Evolutionary conservation across 768 basidiomycete genomes (phyloP), one percentile per base, ranked within the genome.

Genomic region (Cystofilobasidium bisporidii): DNA sequence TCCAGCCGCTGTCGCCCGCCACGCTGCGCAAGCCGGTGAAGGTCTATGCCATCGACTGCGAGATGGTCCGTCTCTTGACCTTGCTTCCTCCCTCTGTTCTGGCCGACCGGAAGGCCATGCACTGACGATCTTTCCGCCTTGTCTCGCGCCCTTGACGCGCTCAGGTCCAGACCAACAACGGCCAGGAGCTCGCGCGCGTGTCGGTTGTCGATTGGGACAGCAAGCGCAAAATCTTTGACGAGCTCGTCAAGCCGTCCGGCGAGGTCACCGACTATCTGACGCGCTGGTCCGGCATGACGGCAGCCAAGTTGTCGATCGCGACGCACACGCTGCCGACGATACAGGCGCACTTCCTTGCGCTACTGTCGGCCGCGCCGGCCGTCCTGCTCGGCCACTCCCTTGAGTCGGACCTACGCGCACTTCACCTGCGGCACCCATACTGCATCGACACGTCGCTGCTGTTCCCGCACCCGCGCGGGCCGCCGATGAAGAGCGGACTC

Each of bases 41-140:
- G 55, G 82, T 94, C 30, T 86, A 88, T 64, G 89, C 90, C 0
- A 83, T 99, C 57, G 94, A 99, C 80, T 98, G 94, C 76, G 94
- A 97, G 76, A 97, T 97, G 94, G 93, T 90, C 69, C 63, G 83
- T n/a, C n/a, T n/a, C n/a, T n/a, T n/a, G n/a, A n/a, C n/a, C n/a
- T n/a, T n/a, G n/a, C n/a, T n/a, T n/a, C n/a, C n/a, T n/a, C n/a
- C n/a, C n/a, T n/a, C n/a, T n/a, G n/a, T n/a, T n/a, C n/a, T n/a
- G n/a, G n/a, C n/a, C n/a, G n/a, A n/a, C n/a, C n/a, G n/a, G n/a
- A n/a, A n/a, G n/a, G n/a, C n/a, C n/a, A n/a, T n/a, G n/a, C n/a
- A 73, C 4, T 15, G 15, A 15, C 18, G 41, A 33, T 2, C 12
- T 40, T 12, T 15, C 33, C 18, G 22, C 24, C n/a, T 30, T 28